Conservation (phyloP, 2,329 filamentous ascomycete genomes). For the Sporothrix pseudoabietina region DNA sequence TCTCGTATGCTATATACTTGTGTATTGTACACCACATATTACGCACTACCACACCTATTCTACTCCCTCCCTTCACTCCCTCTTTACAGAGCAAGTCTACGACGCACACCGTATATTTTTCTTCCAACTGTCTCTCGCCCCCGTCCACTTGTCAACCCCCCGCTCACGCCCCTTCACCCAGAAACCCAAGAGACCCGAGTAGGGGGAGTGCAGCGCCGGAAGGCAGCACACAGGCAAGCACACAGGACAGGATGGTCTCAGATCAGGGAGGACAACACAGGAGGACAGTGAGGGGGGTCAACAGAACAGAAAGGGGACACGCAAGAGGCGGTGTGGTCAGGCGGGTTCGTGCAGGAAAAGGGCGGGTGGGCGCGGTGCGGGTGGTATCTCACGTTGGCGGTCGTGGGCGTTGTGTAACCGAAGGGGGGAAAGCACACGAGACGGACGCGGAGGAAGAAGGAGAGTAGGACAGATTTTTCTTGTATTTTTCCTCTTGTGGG, state of each 20-base stretch:
- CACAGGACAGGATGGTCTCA: neutral
- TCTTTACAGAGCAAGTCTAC: neutral
- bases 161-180: neutral
- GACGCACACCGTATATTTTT: neutral
- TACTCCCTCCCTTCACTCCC: too few species aligned
- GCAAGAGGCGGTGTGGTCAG: slow-evolving; percentile 15
- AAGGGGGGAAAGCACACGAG: neutral
- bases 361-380: neutral
- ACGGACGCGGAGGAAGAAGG: neutral
- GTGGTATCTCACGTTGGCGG: neutral
- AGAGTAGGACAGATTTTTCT: too few species aligned
- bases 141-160: neutral
- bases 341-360: neutral
- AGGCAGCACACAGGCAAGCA: neutral
- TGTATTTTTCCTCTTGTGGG: neutral
- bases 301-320: neutral
- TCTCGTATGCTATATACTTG: neutral
- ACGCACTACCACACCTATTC: too few species aligned
- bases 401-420: slow-evolving; percentile 1
- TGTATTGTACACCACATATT: neutral
- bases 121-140: neutral
- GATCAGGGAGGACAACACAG: slow-evolving; percentile 19
- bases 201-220: neutral
- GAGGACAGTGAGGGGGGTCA: neutral
- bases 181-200: neutral